phyloP scores from a whole-genome alignment of 2,329 filamentous ascomycete genomes.

The Paramyrothecium sp. region DNA sequence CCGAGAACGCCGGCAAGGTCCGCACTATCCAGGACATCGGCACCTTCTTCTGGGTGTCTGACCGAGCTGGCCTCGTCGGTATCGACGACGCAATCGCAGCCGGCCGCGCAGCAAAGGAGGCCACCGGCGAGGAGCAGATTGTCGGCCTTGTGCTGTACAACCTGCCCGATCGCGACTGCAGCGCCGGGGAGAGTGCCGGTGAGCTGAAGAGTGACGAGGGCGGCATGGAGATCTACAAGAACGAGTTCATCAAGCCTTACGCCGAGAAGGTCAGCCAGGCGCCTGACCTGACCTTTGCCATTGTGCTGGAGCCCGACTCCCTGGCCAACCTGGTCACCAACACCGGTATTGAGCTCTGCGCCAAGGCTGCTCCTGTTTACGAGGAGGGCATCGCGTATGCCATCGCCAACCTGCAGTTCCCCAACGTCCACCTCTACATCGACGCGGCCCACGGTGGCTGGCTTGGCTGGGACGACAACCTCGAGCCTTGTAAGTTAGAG shows the following conservation, averaged over 20 bases:
- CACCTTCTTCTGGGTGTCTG: slow-evolving; percentile 43
- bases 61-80: slow-evolving; percentile 29
- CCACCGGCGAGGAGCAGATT: slow-evolving; percentile 34
- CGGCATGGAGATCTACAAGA: slow-evolving; percentile 38
- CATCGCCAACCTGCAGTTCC: slow-evolving; percentile 52
- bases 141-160: slow-evolving; percentile 44
- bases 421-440: slow-evolving; percentile 63
- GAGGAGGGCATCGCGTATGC: slow-evolving; percentile 46
- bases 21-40: slow-evolving; percentile 36
- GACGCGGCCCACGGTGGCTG: slow-evolving; percentile 64
- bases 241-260: slow-evolving; percentile 36
- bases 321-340: slow-evolving; percentile 42
- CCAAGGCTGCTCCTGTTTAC: slow-evolving; percentile 33
- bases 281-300: slow-evolving; percentile 36
- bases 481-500: slow-evolving; percentile 25
- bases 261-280: slow-evolving; percentile 33
- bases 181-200: slow-evolving; percentile 39
- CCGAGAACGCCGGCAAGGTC: slow-evolving; percentile 33
- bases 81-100: slow-evolving; percentile 38
- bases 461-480: slow-evolving; percentile 63
- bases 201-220: slow-evolving; percentile 33
- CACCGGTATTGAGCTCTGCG: slow-evolving; percentile 32
- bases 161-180: slow-evolving; percentile 43
- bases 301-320: slow-evolving; percentile 43
- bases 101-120: slow-evolving; percentile 32